These are phyloP conservation scores for Candida oleophila DNA, from an alignment of 805 yeast genomes.

Conservation along the genomic window DNA sequence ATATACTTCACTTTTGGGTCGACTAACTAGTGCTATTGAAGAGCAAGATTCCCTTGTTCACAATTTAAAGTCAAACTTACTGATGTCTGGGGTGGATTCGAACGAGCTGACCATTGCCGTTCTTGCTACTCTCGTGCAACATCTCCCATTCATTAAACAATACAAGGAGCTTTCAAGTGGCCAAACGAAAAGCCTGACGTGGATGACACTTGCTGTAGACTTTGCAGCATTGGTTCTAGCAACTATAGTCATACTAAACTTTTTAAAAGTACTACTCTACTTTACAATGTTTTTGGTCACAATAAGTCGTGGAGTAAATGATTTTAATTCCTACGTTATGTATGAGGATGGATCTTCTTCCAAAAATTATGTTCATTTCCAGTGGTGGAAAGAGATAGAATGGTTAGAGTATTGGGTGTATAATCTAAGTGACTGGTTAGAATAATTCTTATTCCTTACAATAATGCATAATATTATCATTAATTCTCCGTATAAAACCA, in stretches of 20 bases:
- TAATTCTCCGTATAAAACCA: conserved; percentile 2
- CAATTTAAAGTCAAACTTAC: conserved; percentile 12
- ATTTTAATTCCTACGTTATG: conserved; percentile 6
- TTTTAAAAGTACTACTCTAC: conserved; percentile 16
- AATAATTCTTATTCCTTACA: neutral
- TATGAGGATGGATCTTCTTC: conserved; percentile 9
- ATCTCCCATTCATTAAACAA: conserved; percentile 32
- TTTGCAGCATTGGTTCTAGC: conserved; percentile 20
- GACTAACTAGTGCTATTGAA: conserved; percentile 14
- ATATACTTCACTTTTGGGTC: conserved; percentile 7
- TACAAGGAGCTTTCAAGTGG: conserved; percentile 20
- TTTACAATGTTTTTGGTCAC: conserved; percentile 9
- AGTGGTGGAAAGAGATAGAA: conserved; percentile 32
- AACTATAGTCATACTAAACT: conserved; percentile 17
- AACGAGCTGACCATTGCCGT: neutral
- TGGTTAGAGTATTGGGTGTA: conserved; percentile 30
- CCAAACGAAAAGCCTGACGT: conserved; percentile 22
- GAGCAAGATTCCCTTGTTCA: conserved; percentile 22
- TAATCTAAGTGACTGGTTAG: conserved; percentile 15
- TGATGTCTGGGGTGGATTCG: conserved; percentile 8
- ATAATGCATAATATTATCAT: neutral
- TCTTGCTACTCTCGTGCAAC: conserved; percentile 17
- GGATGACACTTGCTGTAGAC: conserved; percentile 20
- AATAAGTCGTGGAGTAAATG: neutral
- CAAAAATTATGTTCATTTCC: conserved; percentile 11